phyloP scores from a whole-genome alignment of 257 asterid species.

The Handroanthus guayacan region DNA sequence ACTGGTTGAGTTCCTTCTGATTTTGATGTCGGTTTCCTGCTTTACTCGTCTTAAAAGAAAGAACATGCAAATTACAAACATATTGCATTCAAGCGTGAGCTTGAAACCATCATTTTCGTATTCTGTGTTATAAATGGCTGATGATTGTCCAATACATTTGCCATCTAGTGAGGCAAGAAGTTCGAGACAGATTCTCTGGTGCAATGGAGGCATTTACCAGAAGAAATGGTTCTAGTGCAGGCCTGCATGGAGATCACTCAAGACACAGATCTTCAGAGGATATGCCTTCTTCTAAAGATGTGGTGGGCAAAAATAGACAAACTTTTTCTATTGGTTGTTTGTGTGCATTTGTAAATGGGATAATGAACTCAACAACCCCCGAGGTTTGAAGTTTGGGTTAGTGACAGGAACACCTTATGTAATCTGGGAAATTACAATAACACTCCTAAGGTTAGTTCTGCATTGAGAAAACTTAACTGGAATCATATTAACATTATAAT shows the following conservation, averaged over 20 bases:
- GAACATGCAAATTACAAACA: neutral
- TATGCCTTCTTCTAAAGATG: constrained; percentile 68
- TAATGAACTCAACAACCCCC: too few relatives aligned
- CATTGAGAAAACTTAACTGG: too few relatives aligned
- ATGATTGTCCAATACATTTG: neutral
- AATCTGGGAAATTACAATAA: too few relatives aligned
- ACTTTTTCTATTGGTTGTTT: neutral
- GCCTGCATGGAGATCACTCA: constrained; percentile 61
- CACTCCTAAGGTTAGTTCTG: too few relatives aligned
- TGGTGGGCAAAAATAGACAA: constrained; percentile 49
- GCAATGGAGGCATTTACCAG: constrained; percentile 65
- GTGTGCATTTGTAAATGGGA: too few relatives aligned
- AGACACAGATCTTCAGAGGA: constrained; percentile 67
- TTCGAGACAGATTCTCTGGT: constrained; percentile 62
- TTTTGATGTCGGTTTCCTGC: too few relatives aligned
- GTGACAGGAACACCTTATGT: too few relatives aligned
- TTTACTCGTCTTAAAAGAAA: neutral
- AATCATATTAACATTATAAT: too few relatives aligned
- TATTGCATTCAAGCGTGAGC: too few relatives aligned
- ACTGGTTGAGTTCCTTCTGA: too few relatives aligned
- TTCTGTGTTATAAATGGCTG: neutral
- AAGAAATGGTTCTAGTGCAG: constrained; percentile 61
- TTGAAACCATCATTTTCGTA: neutral
- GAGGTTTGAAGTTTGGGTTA: too few relatives aligned
- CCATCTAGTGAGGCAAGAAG: constrained; percentile 64